Percentiles rank a stretch among this genome's conserved stretches.
phyloP scores from a whole-genome alignment of 2,329 filamentous ascomycete species.

The Lasiodiplodia hormozganensis region DNA sequence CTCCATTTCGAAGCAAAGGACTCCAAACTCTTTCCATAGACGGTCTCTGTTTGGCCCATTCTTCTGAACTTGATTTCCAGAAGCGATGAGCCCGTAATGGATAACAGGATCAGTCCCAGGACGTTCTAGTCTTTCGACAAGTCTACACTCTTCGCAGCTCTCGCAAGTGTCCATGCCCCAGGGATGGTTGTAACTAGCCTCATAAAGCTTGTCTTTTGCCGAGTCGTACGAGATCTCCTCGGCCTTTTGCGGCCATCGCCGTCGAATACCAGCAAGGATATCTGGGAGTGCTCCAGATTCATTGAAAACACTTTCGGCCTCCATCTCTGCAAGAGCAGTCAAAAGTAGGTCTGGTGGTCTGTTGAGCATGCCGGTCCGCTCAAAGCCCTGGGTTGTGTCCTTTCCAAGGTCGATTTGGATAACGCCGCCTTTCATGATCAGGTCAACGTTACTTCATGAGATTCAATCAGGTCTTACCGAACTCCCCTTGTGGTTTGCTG shows the following conservation, averaged over 20 bases:
- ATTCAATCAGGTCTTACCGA: neutral
- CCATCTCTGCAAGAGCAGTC: neutral
- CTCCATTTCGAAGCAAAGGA: conserved; percentile 28
- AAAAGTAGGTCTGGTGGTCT: neutral
- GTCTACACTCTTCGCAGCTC: neutral
- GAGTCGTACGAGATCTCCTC: neutral
- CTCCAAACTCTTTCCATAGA: neutral
- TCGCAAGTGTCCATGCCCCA: neutral
- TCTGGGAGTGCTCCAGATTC: neutral
- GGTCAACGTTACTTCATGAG: neutral
- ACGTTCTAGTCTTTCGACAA: conserved; percentile 12
- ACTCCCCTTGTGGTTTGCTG: neutral
- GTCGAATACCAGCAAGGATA: neutral
- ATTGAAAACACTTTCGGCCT: neutral
- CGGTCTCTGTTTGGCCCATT: conserved; percentile 17
- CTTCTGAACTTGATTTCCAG: conserved; percentile 35
- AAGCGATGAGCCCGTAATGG: conserved; percentile 38
- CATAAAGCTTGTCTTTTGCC: neutral
- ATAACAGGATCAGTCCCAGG: conserved; percentile 14
- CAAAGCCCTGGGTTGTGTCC: neutral
- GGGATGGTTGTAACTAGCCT: neutral
- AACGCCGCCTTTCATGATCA: neutral
- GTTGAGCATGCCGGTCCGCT: neutral
- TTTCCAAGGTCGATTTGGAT: neutral
- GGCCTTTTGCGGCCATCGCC: too few species aligned